A percentile compares a stretch with the other conserved stretches of the same genome.
These are phyloP conservation scores for Eucalyptus guilfoylei DNA, from an alignment of 345 rosid genomes.

Conservation along the genomic window DNA sequence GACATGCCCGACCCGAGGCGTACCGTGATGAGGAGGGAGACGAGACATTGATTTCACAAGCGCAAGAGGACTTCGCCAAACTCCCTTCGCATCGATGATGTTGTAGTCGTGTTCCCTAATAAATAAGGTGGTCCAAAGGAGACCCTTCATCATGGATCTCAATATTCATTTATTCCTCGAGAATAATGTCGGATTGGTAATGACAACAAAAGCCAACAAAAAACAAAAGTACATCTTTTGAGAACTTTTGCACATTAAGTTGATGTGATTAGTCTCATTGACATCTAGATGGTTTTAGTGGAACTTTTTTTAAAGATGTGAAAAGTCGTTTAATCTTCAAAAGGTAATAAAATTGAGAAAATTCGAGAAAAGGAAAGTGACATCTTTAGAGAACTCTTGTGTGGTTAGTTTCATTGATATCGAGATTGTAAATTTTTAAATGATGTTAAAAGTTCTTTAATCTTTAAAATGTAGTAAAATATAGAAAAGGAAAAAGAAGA, in stretches of 20 bases:
- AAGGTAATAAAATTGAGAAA: no score
- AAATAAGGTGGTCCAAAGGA: background rate
- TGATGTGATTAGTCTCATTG: background rate
- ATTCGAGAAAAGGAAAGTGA: no score
- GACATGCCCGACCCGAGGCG: constrained; percentile 5
- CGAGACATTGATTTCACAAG: constrained; percentile 31
- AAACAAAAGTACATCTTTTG: background rate
- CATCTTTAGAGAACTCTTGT: no score
- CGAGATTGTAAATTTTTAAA: no score
- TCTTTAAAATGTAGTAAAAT: no score
- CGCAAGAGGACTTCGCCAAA: constrained; percentile 32
- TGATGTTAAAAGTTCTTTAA: no score
- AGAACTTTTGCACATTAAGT: background rate
- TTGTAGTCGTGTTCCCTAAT: background rate
- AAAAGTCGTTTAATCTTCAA: background rate
- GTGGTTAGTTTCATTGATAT: no score
- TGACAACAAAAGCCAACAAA: background rate
- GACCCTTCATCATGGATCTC: background rate
- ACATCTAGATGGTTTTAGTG: background rate
- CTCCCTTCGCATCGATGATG: background rate
- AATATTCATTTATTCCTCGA: background rate
- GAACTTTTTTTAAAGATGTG: background rate
- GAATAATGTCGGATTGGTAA: background rate
- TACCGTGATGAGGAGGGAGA: constrained; percentile 65
- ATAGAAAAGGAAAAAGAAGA: no score